Base-by-base conservation (phyloP, 106 monocot genomes). In the Xerophyta viscosa region DNA sequence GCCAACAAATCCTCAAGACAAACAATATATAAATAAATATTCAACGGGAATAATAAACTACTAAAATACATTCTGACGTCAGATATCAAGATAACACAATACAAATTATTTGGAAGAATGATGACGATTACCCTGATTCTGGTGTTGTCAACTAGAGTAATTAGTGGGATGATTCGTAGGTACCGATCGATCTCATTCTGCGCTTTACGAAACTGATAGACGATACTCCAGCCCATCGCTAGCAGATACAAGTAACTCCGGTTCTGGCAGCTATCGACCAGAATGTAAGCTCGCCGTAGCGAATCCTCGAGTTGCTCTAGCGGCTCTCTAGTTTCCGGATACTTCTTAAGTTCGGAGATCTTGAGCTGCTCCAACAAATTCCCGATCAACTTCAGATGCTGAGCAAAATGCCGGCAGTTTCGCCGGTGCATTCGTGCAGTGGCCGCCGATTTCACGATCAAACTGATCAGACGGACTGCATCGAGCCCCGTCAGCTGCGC, bases 241-340 rank as follows among this genome's bases (percentile, higher is more conserved):
- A 77, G 50, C 10, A 77, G 73, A 44, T 81, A 81, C 5, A 87
- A 30, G 50, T 73, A 81, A 55, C 81, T 81, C 36, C 81, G 58
- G 8, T 67, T 70, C 51, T 78, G 77, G 44, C 83, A 83, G 64
- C 83, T 83, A 44, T 67, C 71, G 3, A 83, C 78, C 28, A 77
- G 70, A 11, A 87, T 31, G 20, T 81, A 81, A 0, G 86, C 61
- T 22, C 81, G 63, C 41, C 86, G 57, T 8, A 87, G 61, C 0
- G 81, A 70, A 43, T 87, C 86, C 60, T 87, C 86, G 17, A 87
- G 65, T 66, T 81, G 73, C 67, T 81, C 81, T 59, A 87, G 49
- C 1, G 86, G 81, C 57, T 81, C 81, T 29, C 86, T 52, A 0
- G 77, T 87, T 61, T 81, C 86, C 12, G 80, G 73, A 45, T 87